Conservation (phyloP, 768 basidiomycete genomes). For the Udeniomyces megalosporus region DNA sequence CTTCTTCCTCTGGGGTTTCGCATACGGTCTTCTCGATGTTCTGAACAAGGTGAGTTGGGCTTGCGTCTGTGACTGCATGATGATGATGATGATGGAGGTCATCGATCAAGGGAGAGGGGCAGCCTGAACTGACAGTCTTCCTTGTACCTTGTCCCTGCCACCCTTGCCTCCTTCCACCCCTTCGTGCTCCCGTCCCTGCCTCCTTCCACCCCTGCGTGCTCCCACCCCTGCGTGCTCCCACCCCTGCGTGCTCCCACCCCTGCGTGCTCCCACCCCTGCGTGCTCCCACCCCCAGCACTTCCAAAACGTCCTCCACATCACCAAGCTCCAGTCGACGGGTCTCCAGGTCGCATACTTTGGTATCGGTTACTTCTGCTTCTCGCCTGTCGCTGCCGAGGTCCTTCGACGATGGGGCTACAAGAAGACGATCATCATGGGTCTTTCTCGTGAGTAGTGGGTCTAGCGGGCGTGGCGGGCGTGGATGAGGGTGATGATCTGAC, state of each 20-base stretch:
- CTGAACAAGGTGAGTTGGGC: too few relatives aligned
- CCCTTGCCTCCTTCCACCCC: not conserved
- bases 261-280: too few relatives aligned
- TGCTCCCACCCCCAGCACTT: too few relatives aligned
- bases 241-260: constrained; percentile 97
- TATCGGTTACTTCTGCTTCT: constrained; percentile 58
- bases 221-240: constrained; percentile 97
- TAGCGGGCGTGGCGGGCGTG: too few relatives aligned
- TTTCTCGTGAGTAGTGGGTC: not conserved
- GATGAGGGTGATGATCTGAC: too few relatives aligned
- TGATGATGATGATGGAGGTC: too few relatives aligned
- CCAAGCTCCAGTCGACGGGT: constrained; percentile 77
- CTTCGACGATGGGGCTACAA: not conserved
- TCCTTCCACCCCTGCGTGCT: constrained; percentile 45
- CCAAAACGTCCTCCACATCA: constrained; percentile 57
- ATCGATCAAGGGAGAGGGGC: not conserved
- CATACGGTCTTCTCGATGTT: constrained; percentile 19
- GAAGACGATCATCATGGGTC: constrained; percentile 5
- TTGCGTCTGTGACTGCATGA: too few relatives aligned
- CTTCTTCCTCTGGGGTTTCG: constrained; percentile 50
- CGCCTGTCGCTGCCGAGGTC: not conserved
- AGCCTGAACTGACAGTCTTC: not conserved
- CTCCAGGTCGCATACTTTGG: not conserved
- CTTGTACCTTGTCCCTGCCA: not conserved
- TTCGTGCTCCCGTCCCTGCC: not conserved